Base-by-base conservation (phyloP, 2,329 filamentous ascomycete species). In the Monosporascus cannonballus region DNA sequence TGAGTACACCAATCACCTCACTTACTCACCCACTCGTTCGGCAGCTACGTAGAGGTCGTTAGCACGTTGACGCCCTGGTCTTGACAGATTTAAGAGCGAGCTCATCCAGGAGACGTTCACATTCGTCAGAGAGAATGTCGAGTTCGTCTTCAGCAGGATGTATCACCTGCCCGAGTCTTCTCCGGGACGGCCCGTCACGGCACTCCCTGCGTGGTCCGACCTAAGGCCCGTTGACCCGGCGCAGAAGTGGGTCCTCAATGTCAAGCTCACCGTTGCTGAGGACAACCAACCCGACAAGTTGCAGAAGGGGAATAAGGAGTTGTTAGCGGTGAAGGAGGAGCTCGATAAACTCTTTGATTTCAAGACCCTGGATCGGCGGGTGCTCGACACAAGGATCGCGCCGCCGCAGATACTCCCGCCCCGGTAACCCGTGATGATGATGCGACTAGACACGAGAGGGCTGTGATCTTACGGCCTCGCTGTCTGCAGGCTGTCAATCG, bases 321-420 rank as follows among this genome's bases (percentile, higher is more conserved):
- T 86, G 5, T 57, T 76, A 18, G 69, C 65, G 1, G 60, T 81
- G 58, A 76, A 75, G 62, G 76, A 81, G 48, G 90, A 96, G 67
- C 91, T 97, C 42, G 84, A 86, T 52, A 86, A 79, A 38, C 76
- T 95, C 4, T 96, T 97, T 63, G 90, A 96, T 67, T 96, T 97
- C 73, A 77, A 84, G 61, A 76, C 81, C 48, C 84, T 96, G 84
- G 71, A 89, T 25, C 57, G 67, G 7, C 59, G 60, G 18, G 58
- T 63, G 14, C 63, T 69, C 37, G 67, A 69, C 47, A 66, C 66
- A 8, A 54, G 65, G 27, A 63, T 67, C 20, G 53, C 61, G 2
- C 56, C 63, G 20, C 62, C 61, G 4, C 59, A 56, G 27, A 54
- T 56, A 4, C 51, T 58, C 7, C 51, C 56, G 22, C 42, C 42